Evolutionary conservation across 495 filamentous ascomycete species (phyloP), one percentile per base, ranked within the genome.

Genomic region (Pyrenula aspistea): DNA sequence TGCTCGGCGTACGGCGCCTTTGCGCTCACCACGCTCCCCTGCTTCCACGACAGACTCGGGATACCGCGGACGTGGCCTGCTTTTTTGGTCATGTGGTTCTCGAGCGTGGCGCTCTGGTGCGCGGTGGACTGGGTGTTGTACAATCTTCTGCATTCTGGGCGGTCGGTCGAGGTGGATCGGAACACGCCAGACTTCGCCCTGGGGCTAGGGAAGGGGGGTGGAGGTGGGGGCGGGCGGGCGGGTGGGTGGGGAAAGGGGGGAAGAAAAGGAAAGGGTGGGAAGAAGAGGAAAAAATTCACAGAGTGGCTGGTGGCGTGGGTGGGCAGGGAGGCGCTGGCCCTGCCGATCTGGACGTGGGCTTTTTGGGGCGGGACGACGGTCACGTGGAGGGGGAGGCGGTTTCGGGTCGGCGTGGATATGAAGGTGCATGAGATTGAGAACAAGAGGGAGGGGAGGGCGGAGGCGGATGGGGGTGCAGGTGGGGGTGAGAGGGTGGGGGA

Each of bases 261-360:
- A 54, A 23, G 49, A 53, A 62, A 50, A 63, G 63, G 25, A 54
- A 55, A 63, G 67, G 15, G 31, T 22, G 20, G 67, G 66, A 12
- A 68, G 71, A 10, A 61, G 8, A 42, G 31, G 31, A 42, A 42
- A 15, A 42, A 75, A 0, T 86, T 93, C 59, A 57, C 68, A 2
- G 76, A 85, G 60, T 97, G 91, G 90, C 62, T 91, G 1, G 60
- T 77, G 0, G 87, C 89, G 1, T 99, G 94, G 94, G 61, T 95
- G 0, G 91, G 88, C 0, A 76, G 93, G 21, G 93, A 99, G 65
- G 42, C 78, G 0, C 71, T 95, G 8, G 91, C 94, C 0, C 73
- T 92, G 24, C 89, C 89, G 2, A 87, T 99, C 53, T 97, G 93
- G 93, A 53, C 73, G 2, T 86, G 84, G 82, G 91, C 92, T 12